Conservation (phyloP, 1,284 basidiomycete species). For the Pseudozyma hubeiensis region DNA sequence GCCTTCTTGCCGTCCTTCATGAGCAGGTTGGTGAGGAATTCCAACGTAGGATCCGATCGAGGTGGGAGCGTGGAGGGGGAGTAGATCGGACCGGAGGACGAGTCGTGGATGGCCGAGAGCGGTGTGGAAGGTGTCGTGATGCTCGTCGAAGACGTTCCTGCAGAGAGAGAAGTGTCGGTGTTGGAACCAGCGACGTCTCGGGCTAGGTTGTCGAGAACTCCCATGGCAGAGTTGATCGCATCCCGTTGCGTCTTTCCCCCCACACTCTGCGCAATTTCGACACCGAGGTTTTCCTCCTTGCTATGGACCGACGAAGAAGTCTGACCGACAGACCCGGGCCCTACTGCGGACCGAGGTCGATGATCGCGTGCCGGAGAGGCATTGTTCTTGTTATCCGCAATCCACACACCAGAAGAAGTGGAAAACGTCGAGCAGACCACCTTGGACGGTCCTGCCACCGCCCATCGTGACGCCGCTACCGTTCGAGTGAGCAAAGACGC, state of each 20-base stretch:
- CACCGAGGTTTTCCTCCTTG: conserved; percentile 26
- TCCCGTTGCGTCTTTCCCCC: conserved; percentile 32
- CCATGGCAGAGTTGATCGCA: conserved; percentile 37
- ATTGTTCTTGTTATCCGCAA: conserved; percentile 40
- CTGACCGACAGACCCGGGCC: conserved; percentile 5
- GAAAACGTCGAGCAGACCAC: not conserved
- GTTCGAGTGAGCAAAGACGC: conserved; percentile 21
- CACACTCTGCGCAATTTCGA: not conserved
- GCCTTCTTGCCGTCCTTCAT: conserved; percentile 70
- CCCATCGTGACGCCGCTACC: not conserved
- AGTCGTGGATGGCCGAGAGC: conserved; percentile 15
- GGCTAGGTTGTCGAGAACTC: conserved; percentile 32
- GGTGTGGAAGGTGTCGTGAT: conserved; percentile 21
- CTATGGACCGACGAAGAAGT: conserved; percentile 3
- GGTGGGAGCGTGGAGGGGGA: conserved; percentile 49
- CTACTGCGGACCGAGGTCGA: conserved; percentile 19
- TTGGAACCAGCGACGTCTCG: conserved; percentile 8
- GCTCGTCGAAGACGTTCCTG: not conserved
- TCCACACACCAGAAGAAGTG: not conserved
- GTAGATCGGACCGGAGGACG: conserved; percentile 31
- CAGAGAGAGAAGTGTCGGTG: too few species aligned
- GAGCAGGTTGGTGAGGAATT: conserved; percentile 67
- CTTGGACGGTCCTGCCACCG: conserved; percentile 20
- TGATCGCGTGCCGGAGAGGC: conserved; percentile 26
- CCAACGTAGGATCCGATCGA: conserved; percentile 62